Base-by-base conservation (phyloP, 2,329 filamentous ascomycete genomes). In the Fusarium tuaranense region DNA sequence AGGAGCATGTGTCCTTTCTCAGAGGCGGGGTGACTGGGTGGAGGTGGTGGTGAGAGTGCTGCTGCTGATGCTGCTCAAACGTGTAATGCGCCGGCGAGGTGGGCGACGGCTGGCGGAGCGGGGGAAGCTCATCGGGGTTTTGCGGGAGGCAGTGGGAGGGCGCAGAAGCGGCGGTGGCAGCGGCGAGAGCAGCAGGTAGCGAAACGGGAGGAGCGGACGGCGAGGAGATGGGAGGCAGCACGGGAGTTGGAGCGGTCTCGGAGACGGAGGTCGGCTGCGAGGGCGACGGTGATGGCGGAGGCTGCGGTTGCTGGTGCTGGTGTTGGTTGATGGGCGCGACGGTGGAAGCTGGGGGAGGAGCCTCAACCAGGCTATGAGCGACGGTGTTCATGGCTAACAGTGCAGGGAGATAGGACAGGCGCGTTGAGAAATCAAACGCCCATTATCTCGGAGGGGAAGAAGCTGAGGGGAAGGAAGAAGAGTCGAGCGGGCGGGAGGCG, bases 1-100 rank as follows among this genome's bases (percentile, higher is more conserved):
- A 89, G 68, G 88, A 89, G 70, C 81, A 83, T 39, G 88, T 89
- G 76, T 90, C 87, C 79, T 88, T 88, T 70, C 81, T 81, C 68
- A 82, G 62, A 57, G 82, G 81, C 44, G 82, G 81, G 46, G 81
- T 80, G 41, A 76, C 71, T 38, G 79, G 76, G 65, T 80, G 78
- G 36, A 78, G 76, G 68, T 71, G 80, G 71, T 69, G 81, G 70
- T 78, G 78, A 67, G 60, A 71, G 69, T 72, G 76, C 36, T 75
- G 76, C 16, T 79, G 76, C 58, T 78, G 77, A 65, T 78, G 77
- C 65, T 78, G 77, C 63, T 79, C 77, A 62, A 78, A 79, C 20
- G 77, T 76, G 36, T 79, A 79, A 65, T 78, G 73, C 65, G 76
- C 77, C 58, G 77, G 77, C 62, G 77, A 79, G 39, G 61, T 76